Conservation (phyloP, 1,284 basidiomycete genomes). For the Apiotrichum gamsii region DNA sequence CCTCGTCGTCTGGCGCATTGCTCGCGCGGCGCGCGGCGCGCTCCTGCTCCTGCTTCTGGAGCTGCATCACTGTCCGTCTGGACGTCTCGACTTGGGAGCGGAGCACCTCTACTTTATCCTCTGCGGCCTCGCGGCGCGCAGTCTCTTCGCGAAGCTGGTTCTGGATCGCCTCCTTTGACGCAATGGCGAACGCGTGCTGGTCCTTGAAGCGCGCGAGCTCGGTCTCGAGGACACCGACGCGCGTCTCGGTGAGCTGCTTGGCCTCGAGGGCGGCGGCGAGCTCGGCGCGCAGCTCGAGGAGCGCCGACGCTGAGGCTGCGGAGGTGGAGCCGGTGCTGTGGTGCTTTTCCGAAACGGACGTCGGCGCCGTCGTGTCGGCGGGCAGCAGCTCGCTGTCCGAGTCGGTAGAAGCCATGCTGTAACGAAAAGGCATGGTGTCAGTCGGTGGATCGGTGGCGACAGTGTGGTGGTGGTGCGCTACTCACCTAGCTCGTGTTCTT, state of each 20-base stretch:
- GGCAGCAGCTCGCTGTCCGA: too few species aligned
- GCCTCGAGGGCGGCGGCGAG: slow-evolving; percentile 3
- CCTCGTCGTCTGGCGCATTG: neutral
- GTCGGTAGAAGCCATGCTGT: too few species aligned
- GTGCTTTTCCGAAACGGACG: too few species aligned
- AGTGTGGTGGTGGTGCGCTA: too few species aligned
- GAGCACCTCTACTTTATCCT: slow-evolving; percentile 64
- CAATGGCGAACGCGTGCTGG: slow-evolving; percentile 33
- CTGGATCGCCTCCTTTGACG: slow-evolving; percentile 51
- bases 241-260: slow-evolving; percentile 1
- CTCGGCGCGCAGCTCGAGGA: neutral
- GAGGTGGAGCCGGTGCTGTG: neutral
- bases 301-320: too few species aligned
- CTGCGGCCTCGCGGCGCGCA: slow-evolving; percentile 64
- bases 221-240: slow-evolving; percentile 25
- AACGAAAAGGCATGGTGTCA: neutral
- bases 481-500: too few species aligned
- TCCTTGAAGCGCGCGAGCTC: slow-evolving; percentile 39
- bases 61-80: slow-evolving; percentile 79
- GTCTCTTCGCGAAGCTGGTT: slow-evolving; percentile 57
- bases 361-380: too few species aligned
- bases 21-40: slow-evolving; percentile 42
- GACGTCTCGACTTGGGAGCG: slow-evolving; percentile 86
- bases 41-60: slow-evolving; percentile 62
- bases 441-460: too few species aligned